phyloP scores from a whole-genome alignment of 148 eudicot genomes.

The Dysphania ambrosioides region DNA sequence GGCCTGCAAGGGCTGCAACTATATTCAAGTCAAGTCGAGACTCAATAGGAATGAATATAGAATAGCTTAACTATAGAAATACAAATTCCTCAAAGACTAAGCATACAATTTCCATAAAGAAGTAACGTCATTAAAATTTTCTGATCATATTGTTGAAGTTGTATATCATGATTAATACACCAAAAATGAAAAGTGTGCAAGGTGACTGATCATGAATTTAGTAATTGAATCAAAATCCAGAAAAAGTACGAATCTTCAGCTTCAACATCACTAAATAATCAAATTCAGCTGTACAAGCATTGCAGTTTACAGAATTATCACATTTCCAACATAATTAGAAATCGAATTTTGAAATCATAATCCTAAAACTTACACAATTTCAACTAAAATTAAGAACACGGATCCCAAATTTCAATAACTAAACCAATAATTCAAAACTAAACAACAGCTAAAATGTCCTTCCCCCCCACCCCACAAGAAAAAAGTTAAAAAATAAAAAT shows the following conservation, averaged over 20 bases:
- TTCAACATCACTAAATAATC: too few species aligned
- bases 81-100: slow-evolving; percentile 5
- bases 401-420: not conserved
- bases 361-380: not conserved
- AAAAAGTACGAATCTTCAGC: not conserved
- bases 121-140: too few species aligned
- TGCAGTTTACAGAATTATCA: not conserved
- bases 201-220: not conserved
- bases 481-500: too few species aligned
- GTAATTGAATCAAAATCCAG: slow-evolving; percentile 3
- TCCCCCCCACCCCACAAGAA: too few species aligned
- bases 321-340: not conserved
- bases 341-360: not conserved
- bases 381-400: slow-evolving; percentile 1
- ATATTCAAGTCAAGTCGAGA: not conserved
- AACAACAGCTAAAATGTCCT: slow-evolving; percentile 1
- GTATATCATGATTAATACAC: too few species aligned
- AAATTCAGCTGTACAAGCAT: not conserved
- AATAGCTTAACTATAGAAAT: not conserved
- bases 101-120: too few species aligned
- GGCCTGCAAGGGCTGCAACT: not conserved
- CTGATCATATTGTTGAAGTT: too few species aligned
- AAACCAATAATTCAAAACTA: not conserved
- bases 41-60: not conserved
- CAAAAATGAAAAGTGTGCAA: too few species aligned